Evolutionary conservation across 2,329 filamentous ascomycete genomes (phyloP).

Genomic region (Orbilia blumenaviensis): DNA sequence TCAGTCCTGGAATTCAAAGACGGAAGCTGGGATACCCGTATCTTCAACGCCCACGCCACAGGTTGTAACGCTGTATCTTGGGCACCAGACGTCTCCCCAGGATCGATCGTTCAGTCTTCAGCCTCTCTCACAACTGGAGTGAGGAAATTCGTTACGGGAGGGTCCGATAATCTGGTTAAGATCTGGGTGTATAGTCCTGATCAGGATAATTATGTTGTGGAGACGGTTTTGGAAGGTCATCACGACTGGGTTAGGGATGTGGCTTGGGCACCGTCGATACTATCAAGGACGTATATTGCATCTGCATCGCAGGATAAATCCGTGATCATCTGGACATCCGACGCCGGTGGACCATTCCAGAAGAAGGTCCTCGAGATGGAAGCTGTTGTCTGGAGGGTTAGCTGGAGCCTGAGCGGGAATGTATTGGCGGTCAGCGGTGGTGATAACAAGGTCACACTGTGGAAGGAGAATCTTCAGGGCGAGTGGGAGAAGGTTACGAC

Average conservation of each 20-base stretch:
- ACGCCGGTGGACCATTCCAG: conserved; percentile 78
- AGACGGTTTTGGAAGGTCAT: conserved; percentile 76
- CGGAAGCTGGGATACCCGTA: conserved; percentile 87
- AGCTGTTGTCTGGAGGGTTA: conserved; percentile 90
- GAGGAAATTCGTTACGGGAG: conserved; percentile 87
- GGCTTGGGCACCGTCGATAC: conserved; percentile 92
- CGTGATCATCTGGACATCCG: conserved; percentile 93
- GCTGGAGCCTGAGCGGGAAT: conserved; percentile 97
- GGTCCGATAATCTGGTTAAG: conserved; percentile 91
- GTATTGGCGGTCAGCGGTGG: conserved; percentile 91
- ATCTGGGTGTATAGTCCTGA: conserved; percentile 80
- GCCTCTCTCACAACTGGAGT: conserved; percentile 56
- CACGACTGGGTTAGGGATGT: conserved; percentile 98
- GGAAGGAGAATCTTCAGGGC: conserved; percentile 97
- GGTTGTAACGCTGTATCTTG: conserved; percentile 96
- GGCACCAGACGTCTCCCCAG: conserved; percentile 85
- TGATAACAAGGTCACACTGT: conserved; percentile 95
- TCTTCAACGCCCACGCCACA: conserved; percentile 89
- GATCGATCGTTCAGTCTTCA: conserved; percentile 77
- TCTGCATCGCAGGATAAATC: conserved; percentile 96
- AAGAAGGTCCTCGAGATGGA: conserved; percentile 88
- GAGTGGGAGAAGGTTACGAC: conserved; percentile 98
- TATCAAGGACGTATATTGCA: conserved; percentile 96
- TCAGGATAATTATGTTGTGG: conserved; percentile 66
- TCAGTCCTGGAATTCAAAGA: conserved; percentile 97